Percentiles rank a stretch among this genome's conserved stretches.
Conservation (phyloP, 1,284 basidiomycete genomes). For the Ceratobasidium sp. region DNA sequence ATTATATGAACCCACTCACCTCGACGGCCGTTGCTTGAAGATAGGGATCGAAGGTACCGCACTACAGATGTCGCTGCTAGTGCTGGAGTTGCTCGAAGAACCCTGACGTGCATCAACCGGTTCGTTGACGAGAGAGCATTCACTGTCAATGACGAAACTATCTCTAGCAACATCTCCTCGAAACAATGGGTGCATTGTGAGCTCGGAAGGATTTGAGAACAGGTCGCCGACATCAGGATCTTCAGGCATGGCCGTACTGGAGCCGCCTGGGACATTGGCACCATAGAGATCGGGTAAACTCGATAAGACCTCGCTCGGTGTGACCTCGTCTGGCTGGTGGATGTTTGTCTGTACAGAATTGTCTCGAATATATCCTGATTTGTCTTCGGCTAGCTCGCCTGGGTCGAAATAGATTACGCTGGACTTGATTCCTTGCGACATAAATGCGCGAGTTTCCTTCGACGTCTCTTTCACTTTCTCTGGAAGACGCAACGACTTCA, state of each 20-base stretch:
- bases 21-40: background rate
- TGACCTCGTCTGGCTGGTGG: background rate
- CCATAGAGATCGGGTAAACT: background rate
- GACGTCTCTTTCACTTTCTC: background rate
- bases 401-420: background rate
- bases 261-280: background rate
- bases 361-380: background rate
- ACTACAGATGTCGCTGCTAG: background rate
- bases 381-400: too few species aligned
- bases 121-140: background rate
- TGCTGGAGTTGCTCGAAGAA: background rate
- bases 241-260: background rate
- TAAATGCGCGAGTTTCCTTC: background rate
- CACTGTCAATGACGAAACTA: background rate
- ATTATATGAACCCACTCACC: background rate
- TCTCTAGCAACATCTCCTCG: background rate
- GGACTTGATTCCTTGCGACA: background rate
- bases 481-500: background rate
- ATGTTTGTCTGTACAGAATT: background rate
- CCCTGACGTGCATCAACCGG: background rate
- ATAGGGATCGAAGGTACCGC: background rate
- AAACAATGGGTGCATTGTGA: background rate
- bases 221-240: background rate
- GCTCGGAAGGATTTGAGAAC: background rate
- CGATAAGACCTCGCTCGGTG: background rate